Conservation (phyloP, 805 yeast species). For the Sugiyamaella boreocaroliniensis region DNA sequence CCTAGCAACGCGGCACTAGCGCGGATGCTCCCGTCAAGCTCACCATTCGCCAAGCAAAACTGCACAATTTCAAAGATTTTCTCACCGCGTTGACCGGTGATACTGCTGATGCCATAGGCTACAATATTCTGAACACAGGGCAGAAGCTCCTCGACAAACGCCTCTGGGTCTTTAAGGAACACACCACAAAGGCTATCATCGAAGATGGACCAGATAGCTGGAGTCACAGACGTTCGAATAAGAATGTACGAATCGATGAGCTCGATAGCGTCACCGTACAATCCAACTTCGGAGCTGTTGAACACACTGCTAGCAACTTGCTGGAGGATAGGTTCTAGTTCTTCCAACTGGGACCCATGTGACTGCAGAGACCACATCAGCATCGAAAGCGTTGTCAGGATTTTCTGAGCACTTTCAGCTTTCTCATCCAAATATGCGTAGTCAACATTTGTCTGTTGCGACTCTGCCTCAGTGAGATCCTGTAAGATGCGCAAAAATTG, state of each 20-base stretch:
- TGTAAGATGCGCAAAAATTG: constrained; percentile 54
- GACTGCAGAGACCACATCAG: constrained; percentile 74
- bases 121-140: constrained; percentile 69
- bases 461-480: constrained; percentile 28
- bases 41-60: background rate
- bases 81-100: background rate
- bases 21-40: background rate
- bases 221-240: constrained; percentile 52
- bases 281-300: constrained; percentile 58
- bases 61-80: background rate
- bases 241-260: constrained; percentile 62
- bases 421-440: constrained; percentile 51
- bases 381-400: constrained; percentile 73
- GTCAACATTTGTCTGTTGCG: constrained; percentile 17
- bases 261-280: constrained; percentile 69
- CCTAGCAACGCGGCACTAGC: background rate
- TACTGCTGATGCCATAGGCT: constrained; percentile 40
- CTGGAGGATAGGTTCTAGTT: constrained; percentile 56
- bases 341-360: constrained; percentile 56
- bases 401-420: constrained; percentile 71
- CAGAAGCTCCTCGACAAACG: constrained; percentile 60
- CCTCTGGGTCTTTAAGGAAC: constrained; percentile 34
- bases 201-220: constrained; percentile 59
- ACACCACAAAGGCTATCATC: constrained; percentile 37
- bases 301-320: constrained; percentile 67